A percentile compares a stretch with the other conserved stretches of the same genome.
phyloP scores from a whole-genome alignment of 768 basidiomycete species.

The Auricularia sp. region DNA sequence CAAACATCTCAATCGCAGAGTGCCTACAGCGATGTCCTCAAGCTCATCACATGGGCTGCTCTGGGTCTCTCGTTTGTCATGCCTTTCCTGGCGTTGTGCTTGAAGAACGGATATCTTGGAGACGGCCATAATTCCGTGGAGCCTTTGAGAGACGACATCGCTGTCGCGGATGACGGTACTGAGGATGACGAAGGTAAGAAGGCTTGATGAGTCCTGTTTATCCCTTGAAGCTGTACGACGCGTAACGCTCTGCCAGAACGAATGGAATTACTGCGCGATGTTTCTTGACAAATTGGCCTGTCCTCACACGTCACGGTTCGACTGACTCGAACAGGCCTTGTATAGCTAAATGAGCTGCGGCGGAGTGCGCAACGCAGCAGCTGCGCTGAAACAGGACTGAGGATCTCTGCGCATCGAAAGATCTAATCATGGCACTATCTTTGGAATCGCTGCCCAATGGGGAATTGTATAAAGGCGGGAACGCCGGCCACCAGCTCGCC shows the following conservation, averaged over 20 bases:
- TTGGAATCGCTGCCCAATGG: too few species aligned
- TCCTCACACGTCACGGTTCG: too few species aligned
- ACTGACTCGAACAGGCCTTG: too few species aligned
- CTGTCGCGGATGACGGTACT: background rate
- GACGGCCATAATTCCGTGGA: background rate
- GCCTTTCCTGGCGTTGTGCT: background rate
- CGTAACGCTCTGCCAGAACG: too few species aligned
- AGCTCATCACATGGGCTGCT: background rate
- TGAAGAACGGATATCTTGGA: background rate
- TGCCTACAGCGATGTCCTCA: background rate
- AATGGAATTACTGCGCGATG: too few species aligned
- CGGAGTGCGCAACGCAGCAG: too few species aligned
- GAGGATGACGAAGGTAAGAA: background rate
- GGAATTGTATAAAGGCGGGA: background rate
- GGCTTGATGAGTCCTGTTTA: background rate
- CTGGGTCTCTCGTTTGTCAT: background rate
- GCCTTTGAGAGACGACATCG: background rate
- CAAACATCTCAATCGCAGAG: background rate
- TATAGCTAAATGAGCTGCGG: too few species aligned
- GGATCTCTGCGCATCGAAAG: too few species aligned
- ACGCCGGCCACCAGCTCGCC: background rate
- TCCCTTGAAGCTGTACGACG: background rate
- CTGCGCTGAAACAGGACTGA: too few species aligned
- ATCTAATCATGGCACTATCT: too few species aligned
- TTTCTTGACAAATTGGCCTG: too few species aligned